Conservation (phyloP, 164 flowering plant genomes). For the Paratinospora sagittata region DNA sequence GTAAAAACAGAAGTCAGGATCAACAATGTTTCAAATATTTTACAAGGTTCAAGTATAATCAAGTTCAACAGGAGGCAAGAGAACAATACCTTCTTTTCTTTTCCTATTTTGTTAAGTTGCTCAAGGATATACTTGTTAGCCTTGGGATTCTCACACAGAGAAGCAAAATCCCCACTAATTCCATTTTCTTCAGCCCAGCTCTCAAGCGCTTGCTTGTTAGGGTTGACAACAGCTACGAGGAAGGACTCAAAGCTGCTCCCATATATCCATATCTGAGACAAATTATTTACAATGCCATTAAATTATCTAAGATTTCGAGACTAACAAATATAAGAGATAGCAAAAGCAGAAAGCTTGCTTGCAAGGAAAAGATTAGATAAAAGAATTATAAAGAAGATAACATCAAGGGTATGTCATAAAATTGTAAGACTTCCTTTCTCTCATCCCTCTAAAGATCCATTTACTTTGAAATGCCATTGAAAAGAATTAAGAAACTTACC, state of each 20-base stretch:
- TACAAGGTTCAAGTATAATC: background rate
- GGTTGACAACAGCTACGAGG: constrained; percentile 85
- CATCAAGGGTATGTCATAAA: too few relatives aligned
- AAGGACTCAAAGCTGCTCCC: constrained; percentile 92
- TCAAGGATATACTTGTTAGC: constrained; percentile 70
- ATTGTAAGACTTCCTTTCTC: too few relatives aligned
- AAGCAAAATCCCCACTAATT: constrained; percentile 55
- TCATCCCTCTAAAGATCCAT: background rate
- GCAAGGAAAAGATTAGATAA: background rate
- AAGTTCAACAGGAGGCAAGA: background rate
- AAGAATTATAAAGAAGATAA: too few relatives aligned
- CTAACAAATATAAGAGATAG: too few relatives aligned
- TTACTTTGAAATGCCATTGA: background rate
- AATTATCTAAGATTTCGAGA: too few relatives aligned
- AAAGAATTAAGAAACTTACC: constrained; percentile 33
- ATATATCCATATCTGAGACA: constrained; percentile 84
- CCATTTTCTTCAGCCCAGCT: constrained; percentile 62
- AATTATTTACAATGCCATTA: background rate
- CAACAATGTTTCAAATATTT: background rate
- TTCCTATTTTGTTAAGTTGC: constrained; percentile 67
- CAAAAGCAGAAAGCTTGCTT: too few relatives aligned
- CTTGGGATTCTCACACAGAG: constrained; percentile 69
- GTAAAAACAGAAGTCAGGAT: background rate
- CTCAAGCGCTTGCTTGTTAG: constrained; percentile 61
- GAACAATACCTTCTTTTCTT: constrained; percentile 71